phyloP scores from a whole-genome alignment of 2,329 filamentous ascomycete species.

The Monosporascus sp. region DNA sequence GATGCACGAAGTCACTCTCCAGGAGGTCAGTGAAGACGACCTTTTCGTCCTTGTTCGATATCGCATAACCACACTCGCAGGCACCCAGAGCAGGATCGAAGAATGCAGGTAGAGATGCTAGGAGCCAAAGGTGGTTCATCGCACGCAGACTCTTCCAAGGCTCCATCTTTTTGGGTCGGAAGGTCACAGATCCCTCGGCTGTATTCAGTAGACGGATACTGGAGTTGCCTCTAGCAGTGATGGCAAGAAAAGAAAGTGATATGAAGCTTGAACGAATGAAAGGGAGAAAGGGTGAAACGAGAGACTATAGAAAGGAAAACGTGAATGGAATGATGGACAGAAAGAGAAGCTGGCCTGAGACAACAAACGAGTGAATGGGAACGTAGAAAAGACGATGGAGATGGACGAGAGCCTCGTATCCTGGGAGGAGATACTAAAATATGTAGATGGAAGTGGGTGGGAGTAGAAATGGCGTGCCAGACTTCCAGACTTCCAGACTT shows the following conservation, averaged over 20 bases:
- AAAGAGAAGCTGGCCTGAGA: neutral
- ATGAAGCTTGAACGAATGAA: neutral
- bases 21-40: constrained; percentile 63
- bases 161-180: neutral
- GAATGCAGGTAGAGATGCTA: constrained; percentile 12
- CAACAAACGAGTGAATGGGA: neutral
- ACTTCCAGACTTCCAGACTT: no score
- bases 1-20: constrained; percentile 66
- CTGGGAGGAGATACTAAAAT: neutral
- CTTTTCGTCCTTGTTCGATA: constrained; percentile 36
- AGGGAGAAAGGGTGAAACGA: neutral
- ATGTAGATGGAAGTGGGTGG: neutral
- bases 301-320: neutral
- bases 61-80: constrained; percentile 70
- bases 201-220: neutral
- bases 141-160: neutral
- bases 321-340: neutral
- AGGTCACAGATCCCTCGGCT: neutral
- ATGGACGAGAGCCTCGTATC: neutral
- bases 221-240: neutral
- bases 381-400: neutral
- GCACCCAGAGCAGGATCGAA: constrained; percentile 30
- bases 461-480: neutral
- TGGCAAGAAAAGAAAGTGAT: neutral
- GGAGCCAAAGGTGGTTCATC: constrained; percentile 9